Evolutionary conservation across 2,329 filamentous ascomycete species (phyloP).

Genomic region (Scopulariopsis brevicaulis): DNA sequence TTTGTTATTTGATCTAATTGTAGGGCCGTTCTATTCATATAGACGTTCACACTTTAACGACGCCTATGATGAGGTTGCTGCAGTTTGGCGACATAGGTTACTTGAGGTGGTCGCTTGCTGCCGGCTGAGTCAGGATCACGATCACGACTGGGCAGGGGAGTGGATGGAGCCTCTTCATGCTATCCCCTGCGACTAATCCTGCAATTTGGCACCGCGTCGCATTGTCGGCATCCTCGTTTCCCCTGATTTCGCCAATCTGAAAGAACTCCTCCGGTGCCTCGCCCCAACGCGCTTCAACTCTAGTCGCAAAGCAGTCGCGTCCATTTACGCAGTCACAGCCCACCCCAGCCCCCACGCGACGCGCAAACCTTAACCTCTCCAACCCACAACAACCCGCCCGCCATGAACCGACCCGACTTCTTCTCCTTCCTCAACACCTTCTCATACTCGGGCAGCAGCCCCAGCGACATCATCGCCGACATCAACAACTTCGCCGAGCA

Average conservation of each 20-base stretch:
- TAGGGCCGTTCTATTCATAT: no score
- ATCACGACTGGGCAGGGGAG: background rate
- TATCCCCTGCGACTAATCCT: background rate
- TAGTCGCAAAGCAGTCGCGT: no score
- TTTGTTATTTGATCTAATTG: no score
- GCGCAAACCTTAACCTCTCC: background rate
- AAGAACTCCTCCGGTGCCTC: no score
- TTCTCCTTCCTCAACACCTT: background rate
- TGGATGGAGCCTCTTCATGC: background rate
- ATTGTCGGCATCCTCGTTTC: no score
- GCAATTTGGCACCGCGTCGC: background rate
- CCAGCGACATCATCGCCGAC: slow-evolving; percentile 17
- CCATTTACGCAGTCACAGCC: background rate
- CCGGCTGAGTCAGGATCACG: background rate
- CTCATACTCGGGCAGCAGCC: slow-evolving; percentile 25
- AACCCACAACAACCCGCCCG: background rate
- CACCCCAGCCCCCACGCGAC: background rate
- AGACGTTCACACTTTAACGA: no score
- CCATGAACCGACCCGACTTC: background rate
- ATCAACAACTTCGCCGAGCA: slow-evolving; percentile 16
- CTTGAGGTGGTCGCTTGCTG: background rate
- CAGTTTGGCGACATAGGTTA: background rate
- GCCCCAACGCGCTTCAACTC: no score
- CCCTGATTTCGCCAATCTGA: no score
- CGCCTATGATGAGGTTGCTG: background rate